These are phyloP conservation scores for Periglandula ipomoeae DNA, from an alignment of 2,329 filamentous ascomycete species.

Conservation along the genomic window DNA sequence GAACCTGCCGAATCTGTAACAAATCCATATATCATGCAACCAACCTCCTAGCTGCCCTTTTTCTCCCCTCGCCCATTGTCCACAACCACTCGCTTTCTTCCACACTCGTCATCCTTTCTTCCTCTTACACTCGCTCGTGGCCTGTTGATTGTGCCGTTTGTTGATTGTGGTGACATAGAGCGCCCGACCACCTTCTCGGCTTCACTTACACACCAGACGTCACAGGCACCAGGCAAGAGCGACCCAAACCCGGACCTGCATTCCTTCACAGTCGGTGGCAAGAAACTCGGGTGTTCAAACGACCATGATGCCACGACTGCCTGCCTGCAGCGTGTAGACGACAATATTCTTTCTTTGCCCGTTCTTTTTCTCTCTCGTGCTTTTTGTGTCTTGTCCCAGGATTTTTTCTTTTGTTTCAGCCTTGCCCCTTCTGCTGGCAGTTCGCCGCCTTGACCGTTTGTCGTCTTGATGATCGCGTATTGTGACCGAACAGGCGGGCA, in stretches of 20 bases:
- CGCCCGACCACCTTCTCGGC: no score
- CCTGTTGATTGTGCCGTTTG: not conserved
- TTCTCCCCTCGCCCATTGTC: not conserved
- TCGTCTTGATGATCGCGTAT: not conserved
- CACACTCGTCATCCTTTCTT: not conserved
- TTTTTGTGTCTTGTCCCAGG: not conserved
- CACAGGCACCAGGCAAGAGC: not conserved
- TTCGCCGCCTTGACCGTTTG: not conserved
- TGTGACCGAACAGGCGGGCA: not conserved
- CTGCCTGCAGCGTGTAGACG: slow-evolving; percentile 1
- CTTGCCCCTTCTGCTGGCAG: not conserved
- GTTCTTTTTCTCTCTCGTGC: not conserved
- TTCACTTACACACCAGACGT: not conserved
- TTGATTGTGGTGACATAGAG: no score
- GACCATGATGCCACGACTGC: slow-evolving; percentile 1
- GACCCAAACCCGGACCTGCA: not conserved
- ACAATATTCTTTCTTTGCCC: not conserved
- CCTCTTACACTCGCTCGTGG: not conserved
- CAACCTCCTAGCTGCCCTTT: not conserved
- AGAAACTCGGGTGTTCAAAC: not conserved
- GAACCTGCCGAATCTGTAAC: not conserved
- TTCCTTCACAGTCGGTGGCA: not conserved
- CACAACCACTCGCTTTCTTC: not conserved
- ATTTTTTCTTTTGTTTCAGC: not conserved
- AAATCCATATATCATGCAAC: not conserved